Percentiles rank a stretch among this genome's conserved stretches.
phyloP scores from a whole-genome alignment of 495 filamentous ascomycete species.

The Cercophora sp. region DNA sequence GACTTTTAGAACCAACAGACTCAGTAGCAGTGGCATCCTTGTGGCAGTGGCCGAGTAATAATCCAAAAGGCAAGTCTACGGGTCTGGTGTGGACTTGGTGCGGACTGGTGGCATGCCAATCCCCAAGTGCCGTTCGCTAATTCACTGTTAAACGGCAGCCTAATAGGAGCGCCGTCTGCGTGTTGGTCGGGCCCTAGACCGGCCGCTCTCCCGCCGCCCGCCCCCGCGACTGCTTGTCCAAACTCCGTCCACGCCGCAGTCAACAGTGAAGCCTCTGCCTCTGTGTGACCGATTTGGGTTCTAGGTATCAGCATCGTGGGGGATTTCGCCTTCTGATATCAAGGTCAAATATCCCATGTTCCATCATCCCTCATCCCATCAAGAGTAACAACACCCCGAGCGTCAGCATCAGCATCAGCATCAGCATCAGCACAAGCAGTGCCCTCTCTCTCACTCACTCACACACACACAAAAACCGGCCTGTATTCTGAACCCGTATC shows the following conservation, averaged over 20 bases:
- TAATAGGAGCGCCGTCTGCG: neutral
- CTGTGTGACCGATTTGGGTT: constrained; percentile 5
- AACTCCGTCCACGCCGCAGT: neutral
- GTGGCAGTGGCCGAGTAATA: neutral
- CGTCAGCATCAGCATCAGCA: too few species aligned
- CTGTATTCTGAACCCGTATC: too few species aligned
- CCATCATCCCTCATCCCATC: neutral
- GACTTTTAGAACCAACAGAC: constrained; percentile 3
- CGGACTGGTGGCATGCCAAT: too few species aligned
- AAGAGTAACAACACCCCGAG: neutral
- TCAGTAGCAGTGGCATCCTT: neutral
- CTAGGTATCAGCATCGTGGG: neutral
- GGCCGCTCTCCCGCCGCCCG: neutral
- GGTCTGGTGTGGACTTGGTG: too few species aligned
- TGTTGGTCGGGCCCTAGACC: neutral
- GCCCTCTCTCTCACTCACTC: too few species aligned
- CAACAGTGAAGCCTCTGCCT: too few species aligned
- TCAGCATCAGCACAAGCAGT: too few species aligned
- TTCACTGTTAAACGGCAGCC: constrained; percentile 4
- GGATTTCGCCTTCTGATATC: neutral
- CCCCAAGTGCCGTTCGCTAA: too few species aligned
- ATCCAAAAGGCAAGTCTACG: too few species aligned
- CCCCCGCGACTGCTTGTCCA: neutral
- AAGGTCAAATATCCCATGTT: constrained; percentile 11
- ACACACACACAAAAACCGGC: too few species aligned